Evolutionary conservation across 371 early-diverging fungal genomes (phyloP), one percentile per base, ranked within the genome.

Genomic region (Mucor lusitanicus): DNA sequence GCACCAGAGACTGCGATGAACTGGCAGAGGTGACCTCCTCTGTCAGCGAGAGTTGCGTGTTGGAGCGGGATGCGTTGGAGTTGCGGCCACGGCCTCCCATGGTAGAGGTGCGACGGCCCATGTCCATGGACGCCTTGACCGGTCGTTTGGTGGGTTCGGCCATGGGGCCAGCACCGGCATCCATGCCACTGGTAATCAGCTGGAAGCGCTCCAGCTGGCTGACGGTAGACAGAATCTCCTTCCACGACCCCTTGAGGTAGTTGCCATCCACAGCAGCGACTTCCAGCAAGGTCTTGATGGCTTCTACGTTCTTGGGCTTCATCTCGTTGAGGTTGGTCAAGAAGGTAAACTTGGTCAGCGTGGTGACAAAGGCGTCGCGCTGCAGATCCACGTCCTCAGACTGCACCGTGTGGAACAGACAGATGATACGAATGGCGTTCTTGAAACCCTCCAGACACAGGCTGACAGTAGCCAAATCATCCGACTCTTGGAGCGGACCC

Each of bases 231-330:
- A 95, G 83, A 9, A 96, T 93, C 28, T 95, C 95, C 46, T 86
- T 88, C 98, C 98, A 97, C 56, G 87, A 91, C 19, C 91, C 91
- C 27, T 88, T 90, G 35, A 97, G 80, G 48, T 88, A 83, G 71
- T 95, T 92, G 28, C 96, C 96, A 42, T 94, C 92, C 3, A 84
- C 85, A n/a, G 87, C 82, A 0, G 95, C 93, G 46, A 95, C 88
- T 30, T 95, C 96, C 15, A 97, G 74, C 35, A 96, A 72, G 0
- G 92, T 87, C 60, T 88, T 87, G 58, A 96, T 94, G 0, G 95
- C 94, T 76, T 95, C 95, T 3, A 96, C 85, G 63, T 96, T 93
- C 84, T 96, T 97, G 37, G 90, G 87, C 57, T 88, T 86, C 88
- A 90, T 87, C 64, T 96, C 95, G 32, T 84, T 86, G 19, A 94